A percentile compares a stretch with the other conserved stretches of the same genome.
Evolutionary conservation across 306 rosid genomes (phyloP).

Genomic region (Rosa multiflora): DNA sequence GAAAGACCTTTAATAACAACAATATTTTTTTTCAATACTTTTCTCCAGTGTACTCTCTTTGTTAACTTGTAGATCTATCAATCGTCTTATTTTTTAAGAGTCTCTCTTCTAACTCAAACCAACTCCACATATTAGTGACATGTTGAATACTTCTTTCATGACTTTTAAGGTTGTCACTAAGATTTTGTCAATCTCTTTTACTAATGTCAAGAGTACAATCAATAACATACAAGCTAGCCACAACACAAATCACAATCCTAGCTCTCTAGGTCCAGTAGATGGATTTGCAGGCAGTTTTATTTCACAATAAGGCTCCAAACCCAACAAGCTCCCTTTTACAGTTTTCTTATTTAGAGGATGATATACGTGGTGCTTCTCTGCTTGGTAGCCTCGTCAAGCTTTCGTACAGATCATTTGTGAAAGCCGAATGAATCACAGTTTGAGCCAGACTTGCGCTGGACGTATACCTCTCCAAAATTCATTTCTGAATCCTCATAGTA

Average conservation of each 20-base stretch:
- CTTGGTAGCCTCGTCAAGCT: neutral
- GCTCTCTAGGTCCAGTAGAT: neutral
- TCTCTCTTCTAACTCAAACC: too few relatives aligned
- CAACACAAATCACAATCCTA: neutral
- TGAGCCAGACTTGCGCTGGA: conserved; percentile 6
- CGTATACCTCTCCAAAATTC: conserved; percentile 25
- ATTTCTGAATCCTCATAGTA: conserved; percentile 26
- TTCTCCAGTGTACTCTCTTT: too few relatives aligned
- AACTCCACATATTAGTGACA: too few relatives aligned
- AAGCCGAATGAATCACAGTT: conserved; percentile 31
- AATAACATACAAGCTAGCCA: conserved; percentile 5
- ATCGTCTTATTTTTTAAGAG: too few relatives aligned
- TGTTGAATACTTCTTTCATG: too few relatives aligned
- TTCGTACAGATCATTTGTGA: conserved; percentile 19
- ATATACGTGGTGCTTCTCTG: neutral
- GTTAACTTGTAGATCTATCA: too few relatives aligned
- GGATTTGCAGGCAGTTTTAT: neutral
- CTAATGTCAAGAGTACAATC: too few relatives aligned
- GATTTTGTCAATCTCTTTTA: too few relatives aligned
- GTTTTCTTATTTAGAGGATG: conserved; percentile 14
- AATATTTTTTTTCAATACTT: too few relatives aligned
- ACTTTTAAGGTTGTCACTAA: too few relatives aligned
- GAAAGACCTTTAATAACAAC: too few relatives aligned
- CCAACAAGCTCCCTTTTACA: neutral
- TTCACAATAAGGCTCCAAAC: conserved; percentile 1